Evolutionary conservation across 2,329 filamentous ascomycete species (phyloP), one percentile per base, ranked within the genome.

Genomic region (Colletotrichum australisinense): DNA sequence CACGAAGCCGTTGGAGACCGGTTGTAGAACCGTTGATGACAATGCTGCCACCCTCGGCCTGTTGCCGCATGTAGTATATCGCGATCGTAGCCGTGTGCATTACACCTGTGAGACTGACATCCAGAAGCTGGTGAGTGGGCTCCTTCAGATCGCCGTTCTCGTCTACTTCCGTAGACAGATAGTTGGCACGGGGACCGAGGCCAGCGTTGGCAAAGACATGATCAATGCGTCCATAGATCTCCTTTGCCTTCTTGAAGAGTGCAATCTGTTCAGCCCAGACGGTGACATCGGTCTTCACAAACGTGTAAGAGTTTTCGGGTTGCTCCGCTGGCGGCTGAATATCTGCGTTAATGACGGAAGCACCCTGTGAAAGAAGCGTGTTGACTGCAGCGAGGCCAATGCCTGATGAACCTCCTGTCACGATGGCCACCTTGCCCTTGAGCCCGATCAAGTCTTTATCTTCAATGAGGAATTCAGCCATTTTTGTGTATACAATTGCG

Each of bases 171-270:
- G 83, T 81, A 4, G 81, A 81, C 2, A 90, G 74, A 74, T 88
- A 89, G 76, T 87, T 79, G 2, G 82, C 82, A 4, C 82, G 82
- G 9, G 86, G 85, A 0, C 81, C 82, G 35, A 91, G 81, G 19
- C 90, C 90, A 0, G 90, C 90, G 75, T 92, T 92, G 66, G 93
- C 91, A 78, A 95, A 95, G 7, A 94, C 94, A 79, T 93, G 90
- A 56, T 94, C 93, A 73, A 96, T 89, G 74, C 94, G 93, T 78
- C 95, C 93, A 75, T 93, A 89, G 65, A 94, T 91, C 12, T 84
- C 80, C 70, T 86, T 84, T 2, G 88, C 81, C 67, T 83, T 79
- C 67, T 86, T 86, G 82, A 91, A 92, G 12, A 91, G 82, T 0
- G 81, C 79, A 14, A 84, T 79, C 9, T 90, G 83, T 8, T 87